Evolutionary conservation across 2,329 filamentous ascomycete genomes (phyloP), one percentile per base, ranked within the genome.

Genomic region (Dothideomycetidae sp.): DNA sequence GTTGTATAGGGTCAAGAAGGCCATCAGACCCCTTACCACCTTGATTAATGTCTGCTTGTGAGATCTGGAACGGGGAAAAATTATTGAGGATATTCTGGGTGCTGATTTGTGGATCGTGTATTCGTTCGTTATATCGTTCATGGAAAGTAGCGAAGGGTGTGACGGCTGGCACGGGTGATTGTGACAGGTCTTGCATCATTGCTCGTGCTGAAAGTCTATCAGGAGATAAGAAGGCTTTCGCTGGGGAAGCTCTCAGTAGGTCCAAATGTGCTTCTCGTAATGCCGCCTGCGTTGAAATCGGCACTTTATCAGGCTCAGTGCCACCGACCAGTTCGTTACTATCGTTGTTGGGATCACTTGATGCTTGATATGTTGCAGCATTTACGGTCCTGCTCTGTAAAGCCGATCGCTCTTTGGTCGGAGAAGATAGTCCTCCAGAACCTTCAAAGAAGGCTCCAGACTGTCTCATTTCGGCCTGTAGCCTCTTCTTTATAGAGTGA

Each of bases 1-100:
- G n/a, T 18, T 18, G 15, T 3, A n/a, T 10, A 5, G 28, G n/a
- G 29, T 29, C 12, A 29, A 29, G 35, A 37, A 30, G 14, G 28
- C 26, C 11, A 17, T 37, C 13, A 37, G 54, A 15, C 23, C 13
- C 9, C 15, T 10, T 9, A 11, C 12, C 19, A 13, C 11, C 28
- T 5, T 11, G 29, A 3, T 15, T 10, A 3, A 12, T 11, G 7
- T 38, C 33, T 13, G 17, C 26, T 7, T 29, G 36, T 10, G 36
- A 38, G 12, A 38, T 32, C 15, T 38, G 16, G 30, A 45, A 38
- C 9, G 43, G 43, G n/a, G 43, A 42, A 15, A 42, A 56, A 5
- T 53, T 58, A 16, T 55, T 53, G 32, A 66, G 55, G 5, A 67
- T 47, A 11, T 61, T 59, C 38, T 67, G 63, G 2, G 63, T 67